phyloP scores from a whole-genome alignment of 2,329 filamentous ascomycete genomes.

The Aspergillus oerlinghausenensis region DNA sequence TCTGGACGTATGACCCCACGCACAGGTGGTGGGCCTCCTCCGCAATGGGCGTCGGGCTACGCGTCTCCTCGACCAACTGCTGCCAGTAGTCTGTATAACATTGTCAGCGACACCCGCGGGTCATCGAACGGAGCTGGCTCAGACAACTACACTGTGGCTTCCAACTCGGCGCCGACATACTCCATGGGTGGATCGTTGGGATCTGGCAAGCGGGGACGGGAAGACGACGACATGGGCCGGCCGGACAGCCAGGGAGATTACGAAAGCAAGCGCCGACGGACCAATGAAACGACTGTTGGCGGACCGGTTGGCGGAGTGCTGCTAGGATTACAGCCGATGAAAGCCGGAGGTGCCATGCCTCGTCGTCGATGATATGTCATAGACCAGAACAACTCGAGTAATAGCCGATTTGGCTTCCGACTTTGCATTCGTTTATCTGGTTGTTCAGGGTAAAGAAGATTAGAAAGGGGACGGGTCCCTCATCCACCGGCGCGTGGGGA shows the following conservation, averaged over 20 bases:
- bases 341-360: constrained; percentile 38
- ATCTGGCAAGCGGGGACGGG: constrained; percentile 58
- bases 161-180: constrained; percentile 54
- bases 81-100: constrained; percentile 80
- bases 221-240: constrained; percentile 62
- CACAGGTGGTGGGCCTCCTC: constrained; percentile 65
- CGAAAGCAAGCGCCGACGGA: constrained; percentile 73
- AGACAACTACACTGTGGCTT: constrained; percentile 67
- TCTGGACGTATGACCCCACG: constrained; percentile 83
- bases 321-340: constrained; percentile 40
- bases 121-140: constrained; percentile 59
- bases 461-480: not conserved
- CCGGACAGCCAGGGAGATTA: constrained; percentile 58
- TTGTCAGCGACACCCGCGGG: constrained; percentile 75
- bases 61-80: constrained; percentile 68
- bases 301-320: constrained; percentile 39
- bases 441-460: not conserved
- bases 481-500: too few species aligned
- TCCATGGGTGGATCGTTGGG: constrained; percentile 61
- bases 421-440: constrained; percentile 9
- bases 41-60: constrained; percentile 73
- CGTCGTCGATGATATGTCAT: constrained; percentile 31
- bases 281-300: constrained; percentile 54
- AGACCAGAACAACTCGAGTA: not conserved
- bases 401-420: not conserved